Conservation (phyloP, 2,329 filamentous ascomycete genomes). For the Sclerotinia sclerotiorum region DNA sequence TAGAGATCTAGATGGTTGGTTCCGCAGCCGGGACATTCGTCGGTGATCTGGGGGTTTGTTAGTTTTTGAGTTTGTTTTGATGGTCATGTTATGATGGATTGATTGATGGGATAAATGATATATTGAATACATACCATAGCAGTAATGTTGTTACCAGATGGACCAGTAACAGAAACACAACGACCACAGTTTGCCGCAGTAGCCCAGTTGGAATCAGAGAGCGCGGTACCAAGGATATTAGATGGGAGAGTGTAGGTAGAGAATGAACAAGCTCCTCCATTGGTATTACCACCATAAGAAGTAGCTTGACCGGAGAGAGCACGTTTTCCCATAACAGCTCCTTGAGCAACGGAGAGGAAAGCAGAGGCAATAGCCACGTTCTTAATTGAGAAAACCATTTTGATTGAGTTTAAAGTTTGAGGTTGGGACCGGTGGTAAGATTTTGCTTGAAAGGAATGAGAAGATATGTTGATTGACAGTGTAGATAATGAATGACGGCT, state of each 20-base stretch:
- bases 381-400: constrained; percentile 35
- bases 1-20: constrained; percentile 57
- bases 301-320: constrained; percentile 47
- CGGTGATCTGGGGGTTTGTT: constrained; percentile 48
- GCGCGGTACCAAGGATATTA: constrained; percentile 60
- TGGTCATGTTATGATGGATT: too few relatives aligned
- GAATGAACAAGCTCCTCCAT: constrained; percentile 64
- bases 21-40: constrained; percentile 57
- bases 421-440: neutral
- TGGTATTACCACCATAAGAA: constrained; percentile 56
- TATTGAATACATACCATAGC: constrained; percentile 56
- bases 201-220: constrained; percentile 59
- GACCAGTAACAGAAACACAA: constrained; percentile 60
- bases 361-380: constrained; percentile 26
- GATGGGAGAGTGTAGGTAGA: constrained; percentile 60
- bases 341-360: constrained; percentile 36
- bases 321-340: constrained; percentile 31
- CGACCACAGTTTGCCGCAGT: constrained; percentile 57
- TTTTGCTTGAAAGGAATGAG: neutral
- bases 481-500: neutral
- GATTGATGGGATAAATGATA: too few relatives aligned
- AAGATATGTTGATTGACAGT: neutral
- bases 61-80: neutral
- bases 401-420: constrained; percentile 24
- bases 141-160: constrained; percentile 56